phyloP scores from a whole-genome alignment of 441 rosid species.

The Erodium chrysanthum region DNA sequence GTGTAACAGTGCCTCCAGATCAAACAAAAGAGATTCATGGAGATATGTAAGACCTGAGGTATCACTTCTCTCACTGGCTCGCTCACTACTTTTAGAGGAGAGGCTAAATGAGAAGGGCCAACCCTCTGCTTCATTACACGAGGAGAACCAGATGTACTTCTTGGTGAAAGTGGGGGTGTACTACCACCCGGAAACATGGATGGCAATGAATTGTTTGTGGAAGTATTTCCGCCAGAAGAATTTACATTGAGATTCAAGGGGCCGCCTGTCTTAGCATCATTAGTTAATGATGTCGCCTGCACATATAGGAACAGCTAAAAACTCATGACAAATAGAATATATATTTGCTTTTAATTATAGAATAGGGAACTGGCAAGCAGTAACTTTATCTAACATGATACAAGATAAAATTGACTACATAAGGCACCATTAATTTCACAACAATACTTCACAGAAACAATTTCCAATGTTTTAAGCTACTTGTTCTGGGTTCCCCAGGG shows the following conservation, averaged over 20 bases:
- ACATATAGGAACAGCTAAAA: constrained; percentile 13
- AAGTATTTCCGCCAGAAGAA: constrained; percentile 41
- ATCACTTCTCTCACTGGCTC: constrained; percentile 78
- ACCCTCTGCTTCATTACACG: constrained; percentile 60
- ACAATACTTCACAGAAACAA: background rate
- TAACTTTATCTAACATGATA: background rate
- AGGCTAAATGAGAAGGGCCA: constrained; percentile 75
- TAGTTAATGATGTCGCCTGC: constrained; percentile 59
- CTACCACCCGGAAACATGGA: constrained; percentile 92
- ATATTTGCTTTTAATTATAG: background rate
- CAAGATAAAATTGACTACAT: background rate
- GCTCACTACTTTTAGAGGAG: constrained; percentile 59
- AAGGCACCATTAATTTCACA: background rate
- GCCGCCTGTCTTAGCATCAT: constrained; percentile 68
- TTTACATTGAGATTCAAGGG: constrained; percentile 55
- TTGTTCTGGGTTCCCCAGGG: background rate
- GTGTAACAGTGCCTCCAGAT: background rate
- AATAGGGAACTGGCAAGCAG: background rate
- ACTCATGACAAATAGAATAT: constrained; percentile 12
- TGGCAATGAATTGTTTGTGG: constrained; percentile 47
- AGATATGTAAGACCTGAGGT: constrained; percentile 63
- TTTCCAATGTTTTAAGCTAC: background rate
- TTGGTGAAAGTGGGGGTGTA: constrained; percentile 97
- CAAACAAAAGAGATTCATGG: background rate
- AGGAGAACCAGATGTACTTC: constrained; percentile 81